Conservation (phyloP, 2,329 filamentous ascomycete genomes). For the Pseudogymnoascus sp. region DNA sequence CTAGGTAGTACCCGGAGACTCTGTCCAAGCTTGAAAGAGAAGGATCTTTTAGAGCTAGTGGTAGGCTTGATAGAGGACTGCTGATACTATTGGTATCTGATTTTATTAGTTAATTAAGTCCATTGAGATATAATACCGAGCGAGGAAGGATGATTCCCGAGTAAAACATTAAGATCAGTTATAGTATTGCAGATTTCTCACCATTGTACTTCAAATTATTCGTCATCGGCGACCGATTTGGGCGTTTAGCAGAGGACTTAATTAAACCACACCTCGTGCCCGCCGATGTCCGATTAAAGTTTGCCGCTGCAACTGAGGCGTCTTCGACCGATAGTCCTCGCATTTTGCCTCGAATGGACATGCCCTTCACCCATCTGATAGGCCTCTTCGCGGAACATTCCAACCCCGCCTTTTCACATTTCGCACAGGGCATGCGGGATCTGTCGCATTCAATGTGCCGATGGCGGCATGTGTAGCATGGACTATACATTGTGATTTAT, state of each 20-base stretch:
- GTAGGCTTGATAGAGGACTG: neutral
- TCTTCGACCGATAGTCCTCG: neutral
- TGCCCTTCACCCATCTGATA: constrained; percentile 30
- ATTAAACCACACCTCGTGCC: neutral
- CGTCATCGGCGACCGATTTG: neutral
- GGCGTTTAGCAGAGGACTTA: neutral
- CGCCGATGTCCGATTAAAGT: neutral
- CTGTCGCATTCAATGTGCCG: constrained; percentile 31
- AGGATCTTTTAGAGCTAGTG: neutral
- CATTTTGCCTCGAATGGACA: constrained; percentile 29
- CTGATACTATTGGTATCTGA: neutral
- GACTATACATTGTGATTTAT: constrained; percentile 13
- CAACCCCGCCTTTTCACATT: constrained; percentile 29
- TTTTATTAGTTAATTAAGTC: neutral
- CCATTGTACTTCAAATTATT: neutral
- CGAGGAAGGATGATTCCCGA: neutral
- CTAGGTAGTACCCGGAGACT: neutral
- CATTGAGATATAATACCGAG: neutral
- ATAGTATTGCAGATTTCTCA: neutral
- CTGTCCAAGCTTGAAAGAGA: neutral
- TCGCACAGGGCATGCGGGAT: constrained; percentile 25
- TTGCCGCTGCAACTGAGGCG: neutral
- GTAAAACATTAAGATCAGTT: neutral
- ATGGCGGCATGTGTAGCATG: constrained; percentile 31
- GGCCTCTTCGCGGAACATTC: constrained; percentile 30